phyloP scores from a whole-genome alignment of 2,329 filamentous ascomycete species.

The Nothophaeocryptopus gaeumannii region DNA sequence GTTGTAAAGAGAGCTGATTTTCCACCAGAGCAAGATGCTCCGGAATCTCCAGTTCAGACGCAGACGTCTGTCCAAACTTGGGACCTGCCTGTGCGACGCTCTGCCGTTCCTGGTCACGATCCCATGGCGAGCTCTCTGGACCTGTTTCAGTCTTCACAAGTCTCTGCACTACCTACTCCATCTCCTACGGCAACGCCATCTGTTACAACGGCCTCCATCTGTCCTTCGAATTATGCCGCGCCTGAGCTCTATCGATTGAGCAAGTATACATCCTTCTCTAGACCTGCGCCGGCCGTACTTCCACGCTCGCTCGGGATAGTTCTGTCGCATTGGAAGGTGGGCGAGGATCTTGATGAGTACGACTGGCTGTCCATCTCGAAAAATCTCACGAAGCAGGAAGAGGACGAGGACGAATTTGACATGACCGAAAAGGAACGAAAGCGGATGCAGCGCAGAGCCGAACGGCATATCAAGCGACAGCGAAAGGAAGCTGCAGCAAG shows the following conservation, averaged over 20 bases:
- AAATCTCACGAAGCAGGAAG: constrained; percentile 21
- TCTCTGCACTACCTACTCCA: constrained; percentile 29
- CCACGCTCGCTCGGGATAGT: constrained; percentile 37
- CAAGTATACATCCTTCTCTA: constrained; percentile 37
- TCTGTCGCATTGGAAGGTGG: constrained; percentile 43
- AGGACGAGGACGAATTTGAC: constrained; percentile 36
- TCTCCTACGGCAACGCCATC: constrained; percentile 34
- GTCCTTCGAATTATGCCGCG: constrained; percentile 27
- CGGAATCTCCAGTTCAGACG: background rate
- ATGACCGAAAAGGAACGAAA: constrained; percentile 38
- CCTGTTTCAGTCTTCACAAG: constrained; percentile 10
- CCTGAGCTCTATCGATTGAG: constrained; percentile 35
- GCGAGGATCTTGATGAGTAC: constrained; percentile 39
- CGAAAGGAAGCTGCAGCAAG: constrained; percentile 37
- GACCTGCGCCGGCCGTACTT: constrained; percentile 25
- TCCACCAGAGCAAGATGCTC: background rate
- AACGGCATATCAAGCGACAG: constrained; percentile 41
- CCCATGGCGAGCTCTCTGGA: constrained; percentile 1
- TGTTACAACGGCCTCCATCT: constrained; percentile 26
- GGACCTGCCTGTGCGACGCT: constrained; percentile 19
- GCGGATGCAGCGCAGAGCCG: constrained; percentile 39
- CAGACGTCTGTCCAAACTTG: constrained; percentile 6
- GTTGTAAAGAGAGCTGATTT: constrained; percentile 2
- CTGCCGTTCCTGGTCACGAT: background rate
- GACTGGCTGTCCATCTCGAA: constrained; percentile 40